Conservation (phyloP, 2,329 filamentous ascomycete species). For the Calycina herbarum region DNA sequence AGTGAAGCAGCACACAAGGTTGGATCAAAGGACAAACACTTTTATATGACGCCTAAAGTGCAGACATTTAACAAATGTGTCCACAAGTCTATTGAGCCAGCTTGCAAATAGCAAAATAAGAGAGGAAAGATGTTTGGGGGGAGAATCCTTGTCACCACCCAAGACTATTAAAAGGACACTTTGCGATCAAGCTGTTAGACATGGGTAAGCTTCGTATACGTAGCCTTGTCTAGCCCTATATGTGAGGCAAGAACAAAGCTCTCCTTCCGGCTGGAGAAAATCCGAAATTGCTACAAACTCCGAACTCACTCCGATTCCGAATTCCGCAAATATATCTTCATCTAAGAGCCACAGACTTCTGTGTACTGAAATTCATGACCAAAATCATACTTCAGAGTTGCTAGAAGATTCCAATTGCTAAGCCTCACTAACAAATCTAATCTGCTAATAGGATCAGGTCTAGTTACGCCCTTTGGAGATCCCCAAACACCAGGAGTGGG, state of each 20-base stretch:
- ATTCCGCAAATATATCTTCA: neutral
- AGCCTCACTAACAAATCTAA: neutral
- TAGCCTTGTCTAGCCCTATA: no score
- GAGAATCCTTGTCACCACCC: conserved; percentile 24
- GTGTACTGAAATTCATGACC: neutral
- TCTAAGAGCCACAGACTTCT: neutral
- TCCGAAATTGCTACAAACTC: no score
- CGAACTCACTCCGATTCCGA: neutral
- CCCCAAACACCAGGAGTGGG: neutral
- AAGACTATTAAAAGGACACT: conserved; percentile 32
- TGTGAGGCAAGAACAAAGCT: neutral
- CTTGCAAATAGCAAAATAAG: conserved; percentile 20
- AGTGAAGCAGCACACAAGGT: conserved; percentile 30
- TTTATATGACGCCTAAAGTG: conserved; percentile 30
- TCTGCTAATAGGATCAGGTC: neutral
- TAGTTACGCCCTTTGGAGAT: neutral
- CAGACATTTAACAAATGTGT: conserved; percentile 32
- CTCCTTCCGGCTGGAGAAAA: no score
- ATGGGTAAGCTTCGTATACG: neutral
- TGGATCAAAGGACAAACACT: conserved; percentile 17
- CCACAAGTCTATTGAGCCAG: conserved; percentile 30
- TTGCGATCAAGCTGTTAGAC: conserved; percentile 20
- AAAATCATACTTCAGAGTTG: neutral
- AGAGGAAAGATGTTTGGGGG: conserved; percentile 20
- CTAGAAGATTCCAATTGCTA: neutral